Percentiles rank a stretch among this genome's conserved stretches.
Conservation (phyloP, 805 yeast genomes). For the Schwanniomyces yamadae region DNA sequence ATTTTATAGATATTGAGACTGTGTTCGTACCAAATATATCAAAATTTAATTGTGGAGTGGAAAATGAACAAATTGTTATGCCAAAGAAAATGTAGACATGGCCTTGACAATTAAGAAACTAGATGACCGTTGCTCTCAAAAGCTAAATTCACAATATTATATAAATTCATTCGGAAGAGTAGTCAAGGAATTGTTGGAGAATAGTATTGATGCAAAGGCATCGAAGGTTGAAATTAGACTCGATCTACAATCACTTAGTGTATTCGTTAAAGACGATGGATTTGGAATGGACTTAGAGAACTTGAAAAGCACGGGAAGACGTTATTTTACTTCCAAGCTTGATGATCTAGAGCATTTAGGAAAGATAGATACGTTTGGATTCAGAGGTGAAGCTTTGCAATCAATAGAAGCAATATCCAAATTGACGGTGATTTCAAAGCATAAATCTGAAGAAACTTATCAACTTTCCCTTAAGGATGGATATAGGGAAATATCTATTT, state of each 20-base stretch:
- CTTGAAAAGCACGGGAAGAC: constrained; percentile 44
- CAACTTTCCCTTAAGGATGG: no score
- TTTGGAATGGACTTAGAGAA: constrained; percentile 56
- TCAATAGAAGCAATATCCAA: constrained; percentile 50
- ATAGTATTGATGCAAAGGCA: constrained; percentile 57
- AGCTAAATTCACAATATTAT: constrained; percentile 31
- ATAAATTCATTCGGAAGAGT: constrained; percentile 40
- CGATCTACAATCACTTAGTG: constrained; percentile 30
- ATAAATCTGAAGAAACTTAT: no score
- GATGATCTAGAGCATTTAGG: constrained; percentile 34
- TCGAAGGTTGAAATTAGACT: constrained; percentile 30
- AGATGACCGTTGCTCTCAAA: constrained; percentile 8
- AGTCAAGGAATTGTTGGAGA: constrained; percentile 50
- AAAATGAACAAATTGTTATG: neutral
- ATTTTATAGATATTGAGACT: no score
- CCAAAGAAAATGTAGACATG: neutral
- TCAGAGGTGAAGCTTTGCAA: constrained; percentile 69
- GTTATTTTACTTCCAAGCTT: constrained; percentile 58
- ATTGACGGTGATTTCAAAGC: constrained; percentile 49
- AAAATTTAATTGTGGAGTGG: no score
- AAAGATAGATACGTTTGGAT: constrained; percentile 52
- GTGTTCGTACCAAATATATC: no score
- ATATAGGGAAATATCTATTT: no score
- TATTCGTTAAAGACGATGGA: constrained; percentile 67
- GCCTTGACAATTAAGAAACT: constrained; percentile 11